Percentiles rank a stretch among this genome's conserved stretches.
Evolutionary conservation across 23 red algal genomes (phyloP).

Genomic region (Gracilaria gracilis): DNA sequence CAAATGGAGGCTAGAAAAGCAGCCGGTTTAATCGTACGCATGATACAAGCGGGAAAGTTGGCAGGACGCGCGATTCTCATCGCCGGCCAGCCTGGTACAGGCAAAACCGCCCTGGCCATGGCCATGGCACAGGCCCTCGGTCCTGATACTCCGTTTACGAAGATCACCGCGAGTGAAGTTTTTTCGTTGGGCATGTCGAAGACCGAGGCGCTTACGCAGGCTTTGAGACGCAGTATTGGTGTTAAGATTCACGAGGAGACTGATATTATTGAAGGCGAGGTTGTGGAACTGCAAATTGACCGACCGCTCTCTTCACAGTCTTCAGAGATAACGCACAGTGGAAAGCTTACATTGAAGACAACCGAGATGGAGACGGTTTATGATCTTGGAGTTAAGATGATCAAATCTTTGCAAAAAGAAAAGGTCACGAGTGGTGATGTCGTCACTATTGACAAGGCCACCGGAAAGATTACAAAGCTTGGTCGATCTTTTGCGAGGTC

Average conservation of each 20-base stretch:
- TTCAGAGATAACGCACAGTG: slow-evolving; percentile 67
- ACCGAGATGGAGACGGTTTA: slow-evolving; percentile 99
- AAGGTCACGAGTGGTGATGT: slow-evolving; percentile 94
- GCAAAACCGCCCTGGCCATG: slow-evolving; percentile 98
- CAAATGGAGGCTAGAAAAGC: slow-evolving; percentile 90
- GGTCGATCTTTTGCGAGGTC: slow-evolving; percentile 92
- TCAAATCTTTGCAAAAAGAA: slow-evolving; percentile 82
- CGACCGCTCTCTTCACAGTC: slow-evolving; percentile 62
- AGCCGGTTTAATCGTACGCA: slow-evolving; percentile 87
- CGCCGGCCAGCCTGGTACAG: slow-evolving; percentile 94
- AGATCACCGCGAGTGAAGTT: slow-evolving; percentile 93
- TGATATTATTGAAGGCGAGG: slow-evolving; percentile 98
- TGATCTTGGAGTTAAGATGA: slow-evolving; percentile 97
- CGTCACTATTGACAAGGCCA: slow-evolving; percentile 97
- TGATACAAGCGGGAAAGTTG: slow-evolving; percentile 90
- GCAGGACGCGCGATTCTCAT: slow-evolving; percentile 91
- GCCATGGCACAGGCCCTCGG: slow-evolving; percentile 97
- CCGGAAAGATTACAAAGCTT: slow-evolving; percentile 95
- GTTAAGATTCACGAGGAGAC: slow-evolving; percentile 97
- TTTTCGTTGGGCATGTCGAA: slow-evolving; percentile 99
- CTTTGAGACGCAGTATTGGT: slow-evolving; percentile 88
- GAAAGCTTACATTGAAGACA: slow-evolving; percentile 97
- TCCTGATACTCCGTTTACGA: slow-evolving; percentile 92
- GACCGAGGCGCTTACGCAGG: slow-evolving; percentile 96
- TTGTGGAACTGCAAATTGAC: slow-evolving; percentile 98